Conservation (phyloP, 2,329 filamentous ascomycete genomes). For the Salinomyces thailandicus region DNA sequence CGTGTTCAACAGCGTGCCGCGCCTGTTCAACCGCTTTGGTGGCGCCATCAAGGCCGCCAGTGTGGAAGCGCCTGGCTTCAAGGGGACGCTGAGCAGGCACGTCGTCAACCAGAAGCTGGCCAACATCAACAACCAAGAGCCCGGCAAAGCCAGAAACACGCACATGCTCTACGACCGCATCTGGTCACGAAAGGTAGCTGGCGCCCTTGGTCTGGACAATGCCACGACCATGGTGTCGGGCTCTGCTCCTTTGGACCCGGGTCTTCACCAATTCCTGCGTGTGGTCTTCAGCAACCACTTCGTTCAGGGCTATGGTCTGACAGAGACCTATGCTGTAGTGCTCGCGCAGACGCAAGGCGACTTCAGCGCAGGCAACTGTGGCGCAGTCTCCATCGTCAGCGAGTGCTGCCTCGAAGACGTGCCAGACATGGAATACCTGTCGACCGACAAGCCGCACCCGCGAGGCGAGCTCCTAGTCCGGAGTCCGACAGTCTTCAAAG, state of each 20-base stretch:
- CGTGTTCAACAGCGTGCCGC: conserved; percentile 76
- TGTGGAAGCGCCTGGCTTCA: conserved; percentile 66
- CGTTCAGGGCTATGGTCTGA: conserved; percentile 83
- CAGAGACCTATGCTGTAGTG: conserved; percentile 77
- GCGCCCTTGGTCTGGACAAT: conserved; percentile 71
- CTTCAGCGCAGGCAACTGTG: conserved; percentile 69
- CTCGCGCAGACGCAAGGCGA: conserved; percentile 62
- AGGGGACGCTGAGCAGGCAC: conserved; percentile 69
- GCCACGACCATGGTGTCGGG: conserved; percentile 69
- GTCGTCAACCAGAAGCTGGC: conserved; percentile 72
- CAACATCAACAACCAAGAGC: conserved; percentile 53
- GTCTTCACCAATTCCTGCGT: conserved; percentile 78
- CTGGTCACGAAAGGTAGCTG: conserved; percentile 78
- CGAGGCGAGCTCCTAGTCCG: conserved; percentile 82
- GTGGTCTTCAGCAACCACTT: conserved; percentile 71
- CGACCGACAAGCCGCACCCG: conserved; percentile 77
- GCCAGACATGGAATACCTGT: conserved; percentile 86
- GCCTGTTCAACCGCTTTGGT: conserved; percentile 84
- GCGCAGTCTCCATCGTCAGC: conserved; percentile 53
- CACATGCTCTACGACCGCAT: conserved; percentile 75
- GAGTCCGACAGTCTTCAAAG: conserved; percentile 67
- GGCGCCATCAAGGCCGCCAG: conserved; percentile 71
- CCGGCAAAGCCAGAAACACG: conserved; percentile 64
- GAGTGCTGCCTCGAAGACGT: conserved; percentile 79
- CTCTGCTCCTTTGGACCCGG: conserved; percentile 80